Conservation (phyloP, 2,329 filamentous ascomycete genomes). For the Dendryphion nanum region DNA sequence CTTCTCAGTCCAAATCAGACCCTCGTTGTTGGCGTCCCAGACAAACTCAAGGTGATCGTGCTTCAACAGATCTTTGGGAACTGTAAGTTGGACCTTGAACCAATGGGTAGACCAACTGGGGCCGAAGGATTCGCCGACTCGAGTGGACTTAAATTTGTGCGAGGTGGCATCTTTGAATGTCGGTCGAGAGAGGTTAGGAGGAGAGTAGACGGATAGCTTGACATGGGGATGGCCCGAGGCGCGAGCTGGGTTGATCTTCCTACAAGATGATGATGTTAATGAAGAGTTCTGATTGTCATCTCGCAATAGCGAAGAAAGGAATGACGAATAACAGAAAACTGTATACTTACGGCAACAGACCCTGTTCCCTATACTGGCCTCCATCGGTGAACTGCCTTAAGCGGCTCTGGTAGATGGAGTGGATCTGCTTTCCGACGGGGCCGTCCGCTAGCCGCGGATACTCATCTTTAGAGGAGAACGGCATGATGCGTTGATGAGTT, state of each 20-base stretch:
- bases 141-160: constrained; percentile 73
- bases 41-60: constrained; percentile 90
- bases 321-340: not conserved
- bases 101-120: constrained; percentile 98
- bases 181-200: constrained; percentile 74
- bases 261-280: constrained; percentile 30
- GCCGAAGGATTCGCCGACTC: constrained; percentile 77
- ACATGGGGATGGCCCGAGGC: constrained; percentile 71
- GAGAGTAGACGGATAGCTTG: constrained; percentile 82
- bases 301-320: not conserved
- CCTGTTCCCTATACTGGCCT: constrained; percentile 70
- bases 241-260: constrained; percentile 70
- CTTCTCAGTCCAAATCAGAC: constrained; percentile 87
- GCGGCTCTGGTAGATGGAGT: constrained; percentile 79
- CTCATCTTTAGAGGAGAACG: constrained; percentile 14
- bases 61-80: constrained; percentile 69
- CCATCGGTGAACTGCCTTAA: constrained; percentile 75
- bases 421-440: constrained; percentile 56
- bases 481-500: constrained; percentile 27
- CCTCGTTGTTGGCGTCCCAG: constrained; percentile 94
- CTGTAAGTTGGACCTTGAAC: constrained; percentile 80
- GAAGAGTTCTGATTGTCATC: not conserved
- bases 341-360: constrained; percentile 64
- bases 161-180: constrained; percentile 79
- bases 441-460: constrained; percentile 37